Evolutionary conservation across 2,329 filamentous ascomycete genomes (phyloP).

Genomic region (Juglanconis juglandina): DNA sequence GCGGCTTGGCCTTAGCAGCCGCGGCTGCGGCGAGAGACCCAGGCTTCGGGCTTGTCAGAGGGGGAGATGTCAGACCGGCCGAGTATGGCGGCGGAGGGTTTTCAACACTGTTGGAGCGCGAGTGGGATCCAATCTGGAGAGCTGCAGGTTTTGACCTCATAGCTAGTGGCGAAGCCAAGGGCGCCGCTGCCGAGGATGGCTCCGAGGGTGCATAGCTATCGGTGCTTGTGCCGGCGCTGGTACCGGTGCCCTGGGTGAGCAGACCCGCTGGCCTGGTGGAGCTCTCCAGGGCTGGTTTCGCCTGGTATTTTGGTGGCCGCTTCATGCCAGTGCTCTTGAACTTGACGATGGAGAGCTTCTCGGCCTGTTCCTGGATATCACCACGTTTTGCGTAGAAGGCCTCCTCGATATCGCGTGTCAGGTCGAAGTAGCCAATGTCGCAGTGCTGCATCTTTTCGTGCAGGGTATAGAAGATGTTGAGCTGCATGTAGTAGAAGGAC

Average conservation of each 20-base stretch:
- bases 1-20: slow-evolving; percentile 63
- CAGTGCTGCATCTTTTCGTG: slow-evolving; percentile 97
- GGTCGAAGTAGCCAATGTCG: slow-evolving; percentile 96
- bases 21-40: slow-evolving; percentile 43
- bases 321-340: slow-evolving; percentile 84
- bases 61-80: slow-evolving; percentile 32
- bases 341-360: slow-evolving; percentile 78
- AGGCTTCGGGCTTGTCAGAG: slow-evolving; percentile 25
- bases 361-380: slow-evolving; percentile 79
- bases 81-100: slow-evolving; percentile 71
- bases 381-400: slow-evolving; percentile 87
- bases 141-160: slow-evolving; percentile 19
- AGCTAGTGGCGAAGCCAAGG: slow-evolving; percentile 5
- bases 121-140: slow-evolving; percentile 19
- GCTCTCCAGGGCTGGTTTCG: slow-evolving; percentile 51
- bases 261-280: slow-evolving; percentile 44
- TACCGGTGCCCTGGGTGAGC: slow-evolving; percentile 47
- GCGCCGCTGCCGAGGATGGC: slow-evolving; percentile 3
- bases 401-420: slow-evolving; percentile 85
- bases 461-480: slow-evolving; percentile 98
- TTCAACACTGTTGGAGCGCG: slow-evolving; percentile 44
- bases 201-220: background rate
- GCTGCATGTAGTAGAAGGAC: slow-evolving; percentile 99
- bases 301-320: slow-evolving; percentile 56
- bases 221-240: slow-evolving; percentile 16